Evolutionary conservation across 1,284 basidiomycete species (phyloP), one percentile per base, ranked within the genome.

Genomic region (Cutaneotrichosporon spelunceum): DNA sequence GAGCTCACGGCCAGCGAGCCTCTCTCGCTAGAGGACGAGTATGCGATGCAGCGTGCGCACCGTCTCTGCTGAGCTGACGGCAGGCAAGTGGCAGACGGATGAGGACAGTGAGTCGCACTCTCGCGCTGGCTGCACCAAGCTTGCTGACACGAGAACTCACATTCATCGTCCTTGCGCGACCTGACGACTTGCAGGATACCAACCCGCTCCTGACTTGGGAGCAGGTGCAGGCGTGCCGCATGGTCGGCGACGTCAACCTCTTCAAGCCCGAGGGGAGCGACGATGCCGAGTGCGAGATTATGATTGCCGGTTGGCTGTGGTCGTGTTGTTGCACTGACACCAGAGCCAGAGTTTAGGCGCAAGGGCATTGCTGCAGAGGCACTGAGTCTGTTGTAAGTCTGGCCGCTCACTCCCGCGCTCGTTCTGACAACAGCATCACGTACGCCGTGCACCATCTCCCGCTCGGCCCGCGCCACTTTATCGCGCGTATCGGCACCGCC

Each of bases 11-110:
- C 93, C 1, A 93, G 90, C 59, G 93, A 96, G 71, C 87, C 88
- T 7, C 82, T 98, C 42, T 85, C 83, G 0, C 79, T 93, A 11
- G 87, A 90, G 57, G 86, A 95, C 72, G 95, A 97, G 72, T 88
- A 88, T 66, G 88, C 88, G 23, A 97, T 98, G 93, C 93, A 97
- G 77, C 82, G 91, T 92, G 71, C 60, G 86, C 80, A 11, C n/a
- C 29, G 21, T n/a, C 13, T 16, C n/a, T 9, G 11, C 11, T 53
- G 57, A 9, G 30, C 44, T 53, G 23, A 63, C 27, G 1, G 36
- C 69, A 93, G 90, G 80, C 52, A 90, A 88, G 73, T 97, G 94
- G 94, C 87, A 87, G 67, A 72, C 83, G 3, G 94, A 97, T 73
- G 84, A 87, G 57, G 93, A 98, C 77, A 97, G 88, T 88, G 60